Evolutionary conservation across 176 grass and related monocot genomes (phyloP).

Genomic region (Triticum urartu): DNA sequence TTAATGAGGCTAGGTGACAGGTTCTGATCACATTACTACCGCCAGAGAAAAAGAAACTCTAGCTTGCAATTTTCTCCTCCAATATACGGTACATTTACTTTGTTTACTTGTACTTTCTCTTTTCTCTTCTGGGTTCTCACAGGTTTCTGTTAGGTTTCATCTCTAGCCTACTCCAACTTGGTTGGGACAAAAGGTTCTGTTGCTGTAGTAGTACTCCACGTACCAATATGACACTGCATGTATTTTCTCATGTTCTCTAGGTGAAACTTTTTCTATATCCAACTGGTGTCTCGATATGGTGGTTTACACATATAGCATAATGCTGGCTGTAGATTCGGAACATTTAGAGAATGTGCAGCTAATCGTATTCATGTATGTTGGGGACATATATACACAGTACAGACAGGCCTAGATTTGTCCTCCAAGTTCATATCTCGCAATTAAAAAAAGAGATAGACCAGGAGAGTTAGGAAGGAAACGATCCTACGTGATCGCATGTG

Average conservation of each 20-base stretch:
- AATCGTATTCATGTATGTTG: too few species aligned
- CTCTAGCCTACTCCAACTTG: too few species aligned
- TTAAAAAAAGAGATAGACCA: too few species aligned
- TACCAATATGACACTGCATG: neutral
- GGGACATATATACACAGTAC: too few species aligned
- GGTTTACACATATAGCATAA: conserved; percentile 3
- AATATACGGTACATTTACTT: neutral
- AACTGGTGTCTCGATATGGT: neutral
- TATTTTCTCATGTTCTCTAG: neutral
- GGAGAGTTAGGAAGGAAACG: too few species aligned
- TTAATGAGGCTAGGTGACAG: conserved; percentile 19
- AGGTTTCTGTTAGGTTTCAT: too few species aligned
- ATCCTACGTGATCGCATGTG: too few species aligned
- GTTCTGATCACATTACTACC: conserved; percentile 20
- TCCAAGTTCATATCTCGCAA: too few species aligned
- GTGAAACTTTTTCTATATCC: conserved; percentile 1
- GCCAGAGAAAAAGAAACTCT: conserved; percentile 10
- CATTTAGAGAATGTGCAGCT: too few species aligned
- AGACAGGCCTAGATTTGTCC: too few species aligned
- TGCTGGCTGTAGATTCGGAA: neutral
- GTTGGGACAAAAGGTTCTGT: too few species aligned
- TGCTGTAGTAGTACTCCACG: neutral
- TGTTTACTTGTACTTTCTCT: neutral
- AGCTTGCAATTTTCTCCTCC: neutral
- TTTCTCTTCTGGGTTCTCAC: too few species aligned